Base-by-base conservation (phyloP, 768 basidiomycete genomes). In the Agaricus sinodeliciosus region DNA sequence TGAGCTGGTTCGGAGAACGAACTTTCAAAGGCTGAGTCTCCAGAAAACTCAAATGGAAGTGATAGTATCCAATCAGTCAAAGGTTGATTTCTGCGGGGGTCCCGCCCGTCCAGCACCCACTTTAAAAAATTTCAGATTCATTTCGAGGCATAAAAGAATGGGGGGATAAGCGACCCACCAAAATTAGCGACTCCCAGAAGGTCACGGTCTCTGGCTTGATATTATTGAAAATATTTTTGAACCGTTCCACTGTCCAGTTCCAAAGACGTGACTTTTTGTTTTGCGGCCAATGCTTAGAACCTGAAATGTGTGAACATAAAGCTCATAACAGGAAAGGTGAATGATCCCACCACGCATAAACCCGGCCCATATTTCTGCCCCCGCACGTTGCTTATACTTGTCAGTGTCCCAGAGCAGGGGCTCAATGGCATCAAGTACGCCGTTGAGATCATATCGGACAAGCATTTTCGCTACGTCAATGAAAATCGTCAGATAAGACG, bases 11-110 rank as follows among this genome's bases (percentile, higher is more conserved):
- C 35, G 51, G 51, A 26, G 34, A 34, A 43, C 12, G 36, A 72
- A 89, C 91, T 85, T 58, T 85, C 79, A 65, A 96, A 96, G 2
- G 90, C 89, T 26, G 91, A 95, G 58, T 90, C 88, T 43, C 84
- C 80, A 34, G 80, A 78, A 65, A 94, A 90, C 58, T 96, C 93
- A 4, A 92, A 70, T 1, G 87, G 85, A 2, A 92, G 73, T 16
- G 78, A 72, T 28, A 87, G 62, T 52, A 93, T 81, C 82, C 89
- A 94, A 56, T 88, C 77, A 16, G 93, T 74, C 36, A 96, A 63
- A 9, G 80, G 77, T 54, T 81, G 69, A 57, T 80, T 82, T 18
- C 93, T 79, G 19, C 93, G 84, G 37, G 90, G 90, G 69, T 96
- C 93, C 22, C 87, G 78, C 51, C 84, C 79, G 53, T 73, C 72